A percentile compares a stretch with the other conserved stretches of the same genome.
These are phyloP conservation scores for Lepidium campestre DNA, from an alignment of 441 rosid species.

Conservation along the genomic window DNA sequence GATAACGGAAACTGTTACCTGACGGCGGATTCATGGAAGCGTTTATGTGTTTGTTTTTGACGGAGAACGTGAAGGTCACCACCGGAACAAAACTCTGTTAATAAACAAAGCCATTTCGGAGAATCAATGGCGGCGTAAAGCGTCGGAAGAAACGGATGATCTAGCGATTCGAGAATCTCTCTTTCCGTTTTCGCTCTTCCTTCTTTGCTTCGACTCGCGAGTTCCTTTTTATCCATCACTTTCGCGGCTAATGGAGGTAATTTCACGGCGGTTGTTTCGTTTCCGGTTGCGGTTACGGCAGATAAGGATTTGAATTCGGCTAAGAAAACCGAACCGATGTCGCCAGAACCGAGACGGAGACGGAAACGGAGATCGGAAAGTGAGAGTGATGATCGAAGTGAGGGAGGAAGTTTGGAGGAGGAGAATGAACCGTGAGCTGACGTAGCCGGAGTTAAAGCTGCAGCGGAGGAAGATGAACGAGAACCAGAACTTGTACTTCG, in stretches of 20 bases:
- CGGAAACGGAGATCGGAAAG: slow-evolving; percentile 64
- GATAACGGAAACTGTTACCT: slow-evolving; percentile 38
- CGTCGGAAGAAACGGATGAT: slow-evolving; percentile 85
- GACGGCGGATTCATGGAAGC: slow-evolving; percentile 87
- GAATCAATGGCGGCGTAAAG: slow-evolving; percentile 74
- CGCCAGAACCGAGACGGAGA: slow-evolving; percentile 72
- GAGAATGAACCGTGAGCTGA: slow-evolving; percentile 62
- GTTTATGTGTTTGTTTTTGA: slow-evolving; percentile 68
- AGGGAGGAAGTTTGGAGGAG: slow-evolving; percentile 44
- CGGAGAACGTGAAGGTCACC: slow-evolving; percentile 98
- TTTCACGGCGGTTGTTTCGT: slow-evolving; percentile 20
- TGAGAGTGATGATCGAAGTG: slow-evolving; percentile 45
- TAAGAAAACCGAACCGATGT: slow-evolving; percentile 72
- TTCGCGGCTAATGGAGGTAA: slow-evolving; percentile 59
- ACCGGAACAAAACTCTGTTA: slow-evolving; percentile 93
- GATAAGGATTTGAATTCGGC: slow-evolving; percentile 43
- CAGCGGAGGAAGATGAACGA: slow-evolving; percentile 52
- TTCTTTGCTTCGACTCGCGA: slow-evolving; percentile 69
- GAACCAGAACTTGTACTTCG: slow-evolving; percentile 76
- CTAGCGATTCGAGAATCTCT: slow-evolving; percentile 74
- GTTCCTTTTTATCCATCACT: slow-evolving; percentile 88
- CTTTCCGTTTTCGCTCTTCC: slow-evolving; percentile 80
- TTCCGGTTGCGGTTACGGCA: not conserved
- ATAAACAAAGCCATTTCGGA: slow-evolving; percentile 71
- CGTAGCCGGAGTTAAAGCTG: slow-evolving; percentile 55